Base-by-base conservation (phyloP, 495 filamentous ascomycete species). In the Aeminium ludgeri region DNA sequence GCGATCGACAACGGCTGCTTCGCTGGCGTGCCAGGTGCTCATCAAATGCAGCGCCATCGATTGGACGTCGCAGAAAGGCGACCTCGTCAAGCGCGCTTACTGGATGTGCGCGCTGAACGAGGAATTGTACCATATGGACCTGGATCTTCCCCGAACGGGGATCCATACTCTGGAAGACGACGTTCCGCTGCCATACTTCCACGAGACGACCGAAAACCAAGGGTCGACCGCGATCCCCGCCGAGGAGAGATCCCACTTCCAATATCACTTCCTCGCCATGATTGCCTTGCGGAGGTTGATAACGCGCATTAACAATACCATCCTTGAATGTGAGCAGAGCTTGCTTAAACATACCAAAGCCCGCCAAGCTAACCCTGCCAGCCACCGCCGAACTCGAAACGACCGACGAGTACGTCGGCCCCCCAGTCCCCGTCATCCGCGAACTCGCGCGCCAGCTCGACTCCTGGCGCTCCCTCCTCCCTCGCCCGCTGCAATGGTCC, bases 71-170 rank as follows among this genome's bases (percentile, higher is more conserved):
- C 57, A 55, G 3, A 54, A 59, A 41, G 65, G 62, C 5, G 65
- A 73, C 42, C 48, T 70, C 20, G 56, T 72, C n/a, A 66, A 70
- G 41, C 62, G 71, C 38, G 58, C 56, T 0, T 76, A 68, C 34
- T 76, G 72, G 72, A 65, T 68, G 43, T 74, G 71, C 46, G 61
- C 65, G 8, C 62, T 73, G 25, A 67, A 71, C 56, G 71, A 76
- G 47, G 71, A 68, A 13, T 62, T 60, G 20, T 55, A 72, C 6
- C 61, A 72, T 30, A 56, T 74, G 23, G 72, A 76, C 43, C 55
- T 74, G 2, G 70, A 71, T 30, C 56, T 73, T 7, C 64, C 70
- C 3, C 62, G 58, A 13, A 72, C 70, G 0, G 69, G 67, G 6
- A 57, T 76, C 6, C 56, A 66, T 19, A 62, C 57, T 29, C 49